phyloP scores from a whole-genome alignment of 2,329 filamentous ascomycete species.

The Dactylellina haptotyla region DNA sequence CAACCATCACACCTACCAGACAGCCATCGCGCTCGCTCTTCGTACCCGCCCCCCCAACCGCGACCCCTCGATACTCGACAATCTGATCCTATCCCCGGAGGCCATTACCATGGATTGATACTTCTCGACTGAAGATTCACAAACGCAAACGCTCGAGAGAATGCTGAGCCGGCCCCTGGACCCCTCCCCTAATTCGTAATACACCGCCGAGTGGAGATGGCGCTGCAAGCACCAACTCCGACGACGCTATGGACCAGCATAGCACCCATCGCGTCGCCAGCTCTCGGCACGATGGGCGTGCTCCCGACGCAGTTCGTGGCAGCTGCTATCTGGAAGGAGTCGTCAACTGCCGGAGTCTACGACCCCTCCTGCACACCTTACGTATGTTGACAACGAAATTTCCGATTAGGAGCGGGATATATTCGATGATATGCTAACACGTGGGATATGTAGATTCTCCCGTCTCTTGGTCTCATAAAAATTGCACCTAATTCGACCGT shows the following conservation, averaged over 20 bases:
- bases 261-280: conserved; percentile 11
- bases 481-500: conserved; percentile 68
- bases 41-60: neutral
- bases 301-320: conserved; percentile 27
- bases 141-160: conserved; percentile 19
- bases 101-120: conserved; percentile 21
- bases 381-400: conserved; percentile 28
- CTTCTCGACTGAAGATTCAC: neutral
- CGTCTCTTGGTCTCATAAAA: conserved; percentile 65
- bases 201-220: conserved; percentile 42
- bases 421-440: conserved; percentile 61
- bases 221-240: conserved; percentile 28
- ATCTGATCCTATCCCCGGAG: conserved; percentile 8
- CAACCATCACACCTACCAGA: conserved; percentile 20
- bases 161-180: conserved; percentile 50
- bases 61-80: neutral
- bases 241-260: conserved; percentile 35
- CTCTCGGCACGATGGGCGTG: neutral
- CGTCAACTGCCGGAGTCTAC: conserved; percentile 27
- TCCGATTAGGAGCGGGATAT: neutral
- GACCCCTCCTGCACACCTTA: conserved; percentile 55
- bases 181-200: conserved; percentile 47
- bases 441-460: conserved; percentile 60
- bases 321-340: conserved; percentile 49
- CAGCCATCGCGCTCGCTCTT: conserved; percentile 19